Conservation (phyloP, 306 rosid genomes). For the Corylus avellana region DNA sequence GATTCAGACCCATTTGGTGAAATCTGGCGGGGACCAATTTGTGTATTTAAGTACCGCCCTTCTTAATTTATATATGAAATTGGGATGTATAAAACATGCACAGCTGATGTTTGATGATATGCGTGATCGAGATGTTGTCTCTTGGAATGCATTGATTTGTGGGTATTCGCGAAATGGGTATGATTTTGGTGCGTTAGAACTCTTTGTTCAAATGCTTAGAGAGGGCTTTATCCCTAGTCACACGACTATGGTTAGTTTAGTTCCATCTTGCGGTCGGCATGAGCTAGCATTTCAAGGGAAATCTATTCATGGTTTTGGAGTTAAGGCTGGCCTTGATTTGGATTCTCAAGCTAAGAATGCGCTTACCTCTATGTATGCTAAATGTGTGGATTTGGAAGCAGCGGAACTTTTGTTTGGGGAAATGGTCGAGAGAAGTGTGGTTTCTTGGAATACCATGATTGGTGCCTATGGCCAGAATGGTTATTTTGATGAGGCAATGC, state of each 20-base stretch:
- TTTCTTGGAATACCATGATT: conserved; percentile 87
- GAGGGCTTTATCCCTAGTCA: conserved; percentile 45
- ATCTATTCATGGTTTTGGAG: conserved; percentile 51
- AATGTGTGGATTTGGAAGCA: conserved; percentile 57
- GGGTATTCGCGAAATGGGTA: conserved; percentile 53
- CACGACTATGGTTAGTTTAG: conserved; percentile 48
- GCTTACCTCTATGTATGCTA: conserved; percentile 74
- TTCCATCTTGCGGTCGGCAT: conserved; percentile 45
- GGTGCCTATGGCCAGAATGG: conserved; percentile 70
- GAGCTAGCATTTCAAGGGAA: conserved; percentile 44
- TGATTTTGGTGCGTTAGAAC: conserved; percentile 30
- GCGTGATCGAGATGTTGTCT: conserved; percentile 55
- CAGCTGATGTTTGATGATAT: conserved; percentile 62
- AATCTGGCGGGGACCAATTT: conserved; percentile 44
- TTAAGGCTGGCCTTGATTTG: conserved; percentile 47
- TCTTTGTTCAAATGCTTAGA: conserved; percentile 45
- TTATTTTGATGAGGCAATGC: conserved; percentile 43
- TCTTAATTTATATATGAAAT: conserved; percentile 51
- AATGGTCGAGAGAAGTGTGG: conserved; percentile 53
- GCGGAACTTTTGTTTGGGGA: conserved; percentile 58
- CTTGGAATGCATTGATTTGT: conserved; percentile 82
- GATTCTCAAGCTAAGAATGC: conserved; percentile 51
- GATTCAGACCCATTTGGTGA: conserved; percentile 54
- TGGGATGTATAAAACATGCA: conserved; percentile 49
- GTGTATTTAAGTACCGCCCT: conserved; percentile 63